These are phyloP conservation scores for Globisporangium iwayamae DNA, from an alignment of 352 stramenopile species.

Conservation along the genomic window DNA sequence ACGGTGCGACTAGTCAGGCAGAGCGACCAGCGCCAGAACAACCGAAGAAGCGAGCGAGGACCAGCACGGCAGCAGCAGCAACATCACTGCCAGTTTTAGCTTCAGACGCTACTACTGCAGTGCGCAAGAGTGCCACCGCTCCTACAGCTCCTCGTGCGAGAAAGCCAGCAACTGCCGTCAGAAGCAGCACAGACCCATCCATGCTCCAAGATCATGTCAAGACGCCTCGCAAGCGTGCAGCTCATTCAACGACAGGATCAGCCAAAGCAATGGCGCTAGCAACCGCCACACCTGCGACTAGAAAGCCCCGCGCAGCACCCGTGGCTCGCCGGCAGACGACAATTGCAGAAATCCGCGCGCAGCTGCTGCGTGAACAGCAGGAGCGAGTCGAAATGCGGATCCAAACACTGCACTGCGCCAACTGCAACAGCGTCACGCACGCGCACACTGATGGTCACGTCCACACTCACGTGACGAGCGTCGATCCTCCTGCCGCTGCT, in stretches of 20 bases:
- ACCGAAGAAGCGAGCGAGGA: slow-evolving; percentile 11
- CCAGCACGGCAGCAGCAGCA: background rate
- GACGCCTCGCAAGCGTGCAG: slow-evolving; percentile 5
- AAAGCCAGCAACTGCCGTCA: background rate
- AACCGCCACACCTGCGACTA: background rate
- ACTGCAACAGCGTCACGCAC: slow-evolving; percentile 14
- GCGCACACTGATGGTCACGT: background rate
- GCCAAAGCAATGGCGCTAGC: slow-evolving; percentile 2
- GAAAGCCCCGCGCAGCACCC: slow-evolving; percentile 2
- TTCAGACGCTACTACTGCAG: background rate
- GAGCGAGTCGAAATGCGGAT: slow-evolving; percentile 48
- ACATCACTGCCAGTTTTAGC: background rate
- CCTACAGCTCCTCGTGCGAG: background rate
- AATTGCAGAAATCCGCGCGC: slow-evolving; percentile 39
- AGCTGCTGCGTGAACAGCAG: slow-evolving; percentile 48
- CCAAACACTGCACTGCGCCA: slow-evolving; percentile 31
- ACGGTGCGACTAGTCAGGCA: background rate
- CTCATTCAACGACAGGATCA: background rate
- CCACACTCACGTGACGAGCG: background rate
- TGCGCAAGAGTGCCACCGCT: background rate
- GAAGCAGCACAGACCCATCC: background rate
- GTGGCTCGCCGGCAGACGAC: slow-evolving; percentile 22
- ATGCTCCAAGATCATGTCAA: background rate
- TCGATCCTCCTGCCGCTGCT: background rate
- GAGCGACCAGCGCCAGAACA: background rate